Percentiles rank a stretch among this genome's conserved stretches.
Conservation (phyloP, 768 basidiomycete genomes). For the Russula dissimulans region DNA sequence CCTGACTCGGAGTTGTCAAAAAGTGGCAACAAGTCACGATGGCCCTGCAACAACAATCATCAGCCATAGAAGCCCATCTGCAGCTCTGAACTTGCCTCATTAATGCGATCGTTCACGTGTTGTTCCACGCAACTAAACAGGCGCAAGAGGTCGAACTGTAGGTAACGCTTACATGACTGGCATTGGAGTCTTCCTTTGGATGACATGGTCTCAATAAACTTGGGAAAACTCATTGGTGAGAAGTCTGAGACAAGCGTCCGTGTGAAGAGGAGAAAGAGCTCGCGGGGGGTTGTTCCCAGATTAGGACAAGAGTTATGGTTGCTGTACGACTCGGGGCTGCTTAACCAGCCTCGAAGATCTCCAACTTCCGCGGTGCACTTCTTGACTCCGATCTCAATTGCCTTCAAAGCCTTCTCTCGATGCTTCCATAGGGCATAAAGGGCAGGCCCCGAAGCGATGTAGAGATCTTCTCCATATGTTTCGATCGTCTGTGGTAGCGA, state of each 20-base stretch:
- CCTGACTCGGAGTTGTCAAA: background rate
- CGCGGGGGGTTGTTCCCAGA: background rate
- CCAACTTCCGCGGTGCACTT: background rate
- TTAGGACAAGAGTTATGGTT: too few species aligned
- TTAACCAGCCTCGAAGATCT: background rate
- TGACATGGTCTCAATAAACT: background rate
- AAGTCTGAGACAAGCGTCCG: background rate
- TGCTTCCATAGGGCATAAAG: background rate
- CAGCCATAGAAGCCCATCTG: background rate
- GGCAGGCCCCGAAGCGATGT: background rate
- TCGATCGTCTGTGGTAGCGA: background rate
- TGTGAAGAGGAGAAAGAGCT: background rate
- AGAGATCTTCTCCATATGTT: background rate
- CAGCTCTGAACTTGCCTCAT: background rate
- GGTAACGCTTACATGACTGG: background rate
- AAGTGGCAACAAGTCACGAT: background rate
- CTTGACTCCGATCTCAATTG: background rate
- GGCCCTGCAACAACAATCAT: constrained; percentile 25
- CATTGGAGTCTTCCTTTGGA: background rate
- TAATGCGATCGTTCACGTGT: background rate
- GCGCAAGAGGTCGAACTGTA: background rate
- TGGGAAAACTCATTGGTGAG: background rate
- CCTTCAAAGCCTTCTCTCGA: background rate
- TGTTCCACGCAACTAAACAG: constrained; percentile 1
- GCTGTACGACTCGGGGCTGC: background rate